Percentiles rank a stretch among this genome's conserved stretches.
These are phyloP conservation scores for Peterozyma toletana DNA, from an alignment of 805 yeast genomes.

Conservation along the genomic window DNA sequence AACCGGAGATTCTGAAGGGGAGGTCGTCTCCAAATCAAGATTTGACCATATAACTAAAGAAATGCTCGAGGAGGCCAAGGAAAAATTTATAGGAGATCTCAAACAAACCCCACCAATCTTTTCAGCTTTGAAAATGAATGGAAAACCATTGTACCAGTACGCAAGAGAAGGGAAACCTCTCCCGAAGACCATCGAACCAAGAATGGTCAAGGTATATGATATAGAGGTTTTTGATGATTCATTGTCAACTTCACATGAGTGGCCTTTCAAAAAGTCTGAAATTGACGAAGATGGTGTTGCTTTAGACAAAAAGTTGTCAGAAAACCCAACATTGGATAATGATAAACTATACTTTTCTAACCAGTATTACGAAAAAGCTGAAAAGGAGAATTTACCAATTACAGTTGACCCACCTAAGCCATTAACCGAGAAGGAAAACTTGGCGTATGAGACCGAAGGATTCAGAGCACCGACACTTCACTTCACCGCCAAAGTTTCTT, in stretches of 20 bases:
- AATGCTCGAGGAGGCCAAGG: constrained; percentile 38
- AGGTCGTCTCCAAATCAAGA: constrained; percentile 52
- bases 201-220: constrained; percentile 58
- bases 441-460: constrained; percentile 27
- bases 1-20: constrained; percentile 91
- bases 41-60: constrained; percentile 51
- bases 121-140: constrained; percentile 91
- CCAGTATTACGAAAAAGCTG: constrained; percentile 41
- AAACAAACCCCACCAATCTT: constrained; percentile 92
- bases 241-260: constrained; percentile 49
- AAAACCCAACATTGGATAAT: constrained; percentile 53
- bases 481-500: constrained; percentile 73
- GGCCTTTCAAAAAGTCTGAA: constrained; percentile 33
- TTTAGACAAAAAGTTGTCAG: constrained; percentile 25
- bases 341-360: constrained; percentile 55
- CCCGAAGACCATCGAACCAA: constrained; percentile 74
- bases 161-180: constrained; percentile 84
- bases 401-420: constrained; percentile 31
- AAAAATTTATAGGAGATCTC: constrained; percentile 71
- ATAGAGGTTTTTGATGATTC: constrained; percentile 48
- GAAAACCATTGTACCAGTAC: constrained; percentile 89
- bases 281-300: constrained; percentile 42
- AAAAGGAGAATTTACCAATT: constrained; percentile 30
- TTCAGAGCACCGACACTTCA: constrained; percentile 61
- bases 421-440: constrained; percentile 27